Conservation (phyloP, 2,329 filamentous ascomycete species). For the Camillea tinctor region DNA sequence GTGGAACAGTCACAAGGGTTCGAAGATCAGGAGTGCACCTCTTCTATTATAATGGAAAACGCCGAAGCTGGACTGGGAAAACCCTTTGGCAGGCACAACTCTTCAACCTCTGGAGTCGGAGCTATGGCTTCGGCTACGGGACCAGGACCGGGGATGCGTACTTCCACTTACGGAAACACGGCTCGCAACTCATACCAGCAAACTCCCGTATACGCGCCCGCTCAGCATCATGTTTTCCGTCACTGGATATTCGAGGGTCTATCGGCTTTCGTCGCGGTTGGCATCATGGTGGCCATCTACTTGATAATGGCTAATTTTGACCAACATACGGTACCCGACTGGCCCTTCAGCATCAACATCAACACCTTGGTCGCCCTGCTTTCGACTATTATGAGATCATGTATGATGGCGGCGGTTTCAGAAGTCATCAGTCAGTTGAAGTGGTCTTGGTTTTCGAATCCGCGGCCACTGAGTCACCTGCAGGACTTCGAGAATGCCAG, state of each 20-base stretch:
- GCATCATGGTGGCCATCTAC: not conserved
- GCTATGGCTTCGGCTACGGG: not conserved
- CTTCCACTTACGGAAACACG: not conserved
- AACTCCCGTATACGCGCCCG: not conserved
- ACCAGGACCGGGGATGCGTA: no score
- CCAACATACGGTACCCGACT: slow-evolving; percentile 12
- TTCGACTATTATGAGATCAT: slow-evolving; percentile 21
- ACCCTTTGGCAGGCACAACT: not conserved
- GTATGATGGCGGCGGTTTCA: slow-evolving; percentile 27
- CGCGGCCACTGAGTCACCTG: slow-evolving; percentile 28
- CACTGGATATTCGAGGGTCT: not conserved
- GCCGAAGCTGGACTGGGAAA: not conserved
- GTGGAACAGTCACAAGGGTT: not conserved
- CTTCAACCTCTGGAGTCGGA: not conserved
- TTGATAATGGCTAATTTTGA: slow-evolving; percentile 6
- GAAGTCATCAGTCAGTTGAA: slow-evolving; percentile 34
- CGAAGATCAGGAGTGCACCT: not conserved
- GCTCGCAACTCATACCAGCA: not conserved
- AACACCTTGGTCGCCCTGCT: slow-evolving; percentile 21
- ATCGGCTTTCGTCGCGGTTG: not conserved
- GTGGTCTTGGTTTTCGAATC: slow-evolving; percentile 32
- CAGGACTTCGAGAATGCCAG: slow-evolving; percentile 33
- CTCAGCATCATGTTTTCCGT: not conserved
- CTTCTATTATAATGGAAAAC: not conserved
- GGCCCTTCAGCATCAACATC: slow-evolving; percentile 21